These are phyloP conservation scores for Solanum etuberosum DNA, from an alignment of 257 asterid genomes.

Conservation along the genomic window DNA sequence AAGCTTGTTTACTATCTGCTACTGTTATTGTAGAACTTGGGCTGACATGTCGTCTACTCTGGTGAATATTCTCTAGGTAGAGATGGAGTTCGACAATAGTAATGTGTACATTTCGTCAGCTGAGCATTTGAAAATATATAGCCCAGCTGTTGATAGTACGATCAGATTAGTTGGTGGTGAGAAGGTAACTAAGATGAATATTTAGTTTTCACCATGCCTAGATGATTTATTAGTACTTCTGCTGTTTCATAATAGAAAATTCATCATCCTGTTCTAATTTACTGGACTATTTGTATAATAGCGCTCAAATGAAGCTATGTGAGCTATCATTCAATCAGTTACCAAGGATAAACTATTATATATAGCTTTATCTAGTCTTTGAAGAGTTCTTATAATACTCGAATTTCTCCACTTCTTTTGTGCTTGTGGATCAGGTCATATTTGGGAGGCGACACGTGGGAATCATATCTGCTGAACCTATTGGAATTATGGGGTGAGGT, in stretches of 20 bases:
- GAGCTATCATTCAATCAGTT: background rate
- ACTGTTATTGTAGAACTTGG: background rate
- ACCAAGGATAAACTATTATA: background rate
- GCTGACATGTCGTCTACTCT: background rate
- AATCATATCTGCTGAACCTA: slow-evolving; percentile 75
- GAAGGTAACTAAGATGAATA: slow-evolving; percentile 35
- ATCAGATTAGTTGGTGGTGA: slow-evolving; percentile 64
- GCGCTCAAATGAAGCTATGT: background rate
- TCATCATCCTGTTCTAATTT: background rate
- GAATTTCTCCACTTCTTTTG: background rate
- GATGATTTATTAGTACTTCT: background rate
- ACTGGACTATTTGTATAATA: background rate
- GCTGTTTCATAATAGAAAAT: background rate
- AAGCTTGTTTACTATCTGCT: background rate
- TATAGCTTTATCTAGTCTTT: background rate
- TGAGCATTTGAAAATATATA: slow-evolving; percentile 62
- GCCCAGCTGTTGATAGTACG: slow-evolving; percentile 84
- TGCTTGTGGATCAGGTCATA: slow-evolving; percentile 42
- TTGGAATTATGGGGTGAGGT: slow-evolving; percentile 95
- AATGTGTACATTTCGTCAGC: slow-evolving; percentile 40
- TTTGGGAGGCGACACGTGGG: slow-evolving; percentile 75
- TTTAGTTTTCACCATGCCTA: background rate
- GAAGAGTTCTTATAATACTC: background rate
- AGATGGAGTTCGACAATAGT: slow-evolving; percentile 54
- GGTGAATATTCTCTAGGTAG: slow-evolving; percentile 34